Evolutionary conservation across 805 yeast genomes (phyloP).

Genomic region (Lipomyces chichibuensis): DNA sequence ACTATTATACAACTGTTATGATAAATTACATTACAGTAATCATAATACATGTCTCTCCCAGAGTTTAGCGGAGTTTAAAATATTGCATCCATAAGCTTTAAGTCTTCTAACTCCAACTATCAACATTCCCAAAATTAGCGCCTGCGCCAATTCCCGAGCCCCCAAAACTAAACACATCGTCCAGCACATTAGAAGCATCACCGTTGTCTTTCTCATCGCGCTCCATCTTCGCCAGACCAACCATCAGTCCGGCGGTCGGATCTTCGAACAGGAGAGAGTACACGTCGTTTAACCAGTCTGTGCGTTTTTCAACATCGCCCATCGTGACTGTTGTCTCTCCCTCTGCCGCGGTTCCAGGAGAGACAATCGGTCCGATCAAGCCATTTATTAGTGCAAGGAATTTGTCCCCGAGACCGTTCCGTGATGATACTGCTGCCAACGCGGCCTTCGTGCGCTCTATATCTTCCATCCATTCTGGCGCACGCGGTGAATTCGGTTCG

Average conservation of each 20-base stretch:
- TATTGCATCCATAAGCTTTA: not conserved
- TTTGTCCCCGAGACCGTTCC: conserved; percentile 53
- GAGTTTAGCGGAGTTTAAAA: not conserved
- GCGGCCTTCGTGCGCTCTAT: conserved; percentile 50
- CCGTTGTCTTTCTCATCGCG: not conserved
- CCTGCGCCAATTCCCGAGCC: conserved; percentile 6
- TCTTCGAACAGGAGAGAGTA: conserved; percentile 34
- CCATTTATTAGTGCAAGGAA: conserved; percentile 53
- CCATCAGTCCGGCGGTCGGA: conserved; percentile 27
- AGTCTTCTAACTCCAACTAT: conserved; percentile 12
- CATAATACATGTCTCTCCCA: not conserved
- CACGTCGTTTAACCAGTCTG: conserved; percentile 35
- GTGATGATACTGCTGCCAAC: conserved; percentile 46
- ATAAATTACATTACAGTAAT: not conserved
- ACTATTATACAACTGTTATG: not conserved
- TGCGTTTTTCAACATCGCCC: conserved; percentile 32
- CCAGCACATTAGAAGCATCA: not conserved
- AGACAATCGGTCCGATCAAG: conserved; percentile 39
- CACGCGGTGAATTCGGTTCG: conserved; percentile 53
- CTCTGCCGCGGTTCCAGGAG: not conserved
- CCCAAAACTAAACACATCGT: not conserved
- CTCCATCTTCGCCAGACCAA: not conserved
- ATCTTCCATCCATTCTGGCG: conserved; percentile 51
- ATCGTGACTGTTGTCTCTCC: conserved; percentile 3
- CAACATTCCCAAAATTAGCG: conserved; percentile 20